phyloP scores from a whole-genome alignment of 345 rosid species.

The Barbarea vulgaris region DNA sequence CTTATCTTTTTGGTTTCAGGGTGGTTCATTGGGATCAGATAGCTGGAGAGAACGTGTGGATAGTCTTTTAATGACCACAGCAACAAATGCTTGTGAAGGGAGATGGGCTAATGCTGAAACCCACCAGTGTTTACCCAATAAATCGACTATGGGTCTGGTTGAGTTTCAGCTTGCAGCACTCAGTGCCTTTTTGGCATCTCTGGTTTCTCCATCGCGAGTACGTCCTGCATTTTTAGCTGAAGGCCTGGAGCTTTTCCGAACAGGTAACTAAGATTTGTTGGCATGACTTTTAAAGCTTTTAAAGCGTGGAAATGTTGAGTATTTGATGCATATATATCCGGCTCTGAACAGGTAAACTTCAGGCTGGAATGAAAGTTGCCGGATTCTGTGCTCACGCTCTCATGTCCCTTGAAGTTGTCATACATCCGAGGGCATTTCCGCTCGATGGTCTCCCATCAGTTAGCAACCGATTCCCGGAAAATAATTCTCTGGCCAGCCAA shows the following conservation, averaged over 20 bases:
- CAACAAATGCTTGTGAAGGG: constrained; percentile 57
- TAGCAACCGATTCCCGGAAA: constrained; percentile 33
- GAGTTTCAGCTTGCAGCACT: constrained; percentile 79
- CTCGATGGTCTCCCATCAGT: constrained; percentile 47
- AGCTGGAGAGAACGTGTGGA: constrained; percentile 71
- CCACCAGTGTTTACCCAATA: constrained; percentile 41
- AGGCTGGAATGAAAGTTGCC: constrained; percentile 57
- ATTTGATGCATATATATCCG: constrained; percentile 25
- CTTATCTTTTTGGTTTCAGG: constrained; percentile 46
- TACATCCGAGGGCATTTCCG: constrained; percentile 83
- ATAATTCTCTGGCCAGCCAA: constrained; percentile 35
- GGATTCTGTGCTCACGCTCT: constrained; percentile 77
- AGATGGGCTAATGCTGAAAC: constrained; percentile 56
- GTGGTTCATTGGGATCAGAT: constrained; percentile 67
- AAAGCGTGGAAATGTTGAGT: background rate
- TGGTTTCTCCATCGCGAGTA: constrained; percentile 63
- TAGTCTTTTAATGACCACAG: constrained; percentile 57
- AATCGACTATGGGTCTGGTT: constrained; percentile 39
- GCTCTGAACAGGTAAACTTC: constrained; percentile 52
- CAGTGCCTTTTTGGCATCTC: constrained; percentile 70
- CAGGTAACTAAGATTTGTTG: constrained; percentile 50
- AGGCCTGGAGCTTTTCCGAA: constrained; percentile 73
- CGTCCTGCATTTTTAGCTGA: constrained; percentile 66
- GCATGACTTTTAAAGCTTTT: background rate
- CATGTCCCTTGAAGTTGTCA: constrained; percentile 72